Percentiles rank a stretch among this genome's conserved stretches.
These are phyloP conservation scores for Stentor roeselii DNA, from an alignment of 73 alveolate species.

Conservation along the genomic window DNA sequence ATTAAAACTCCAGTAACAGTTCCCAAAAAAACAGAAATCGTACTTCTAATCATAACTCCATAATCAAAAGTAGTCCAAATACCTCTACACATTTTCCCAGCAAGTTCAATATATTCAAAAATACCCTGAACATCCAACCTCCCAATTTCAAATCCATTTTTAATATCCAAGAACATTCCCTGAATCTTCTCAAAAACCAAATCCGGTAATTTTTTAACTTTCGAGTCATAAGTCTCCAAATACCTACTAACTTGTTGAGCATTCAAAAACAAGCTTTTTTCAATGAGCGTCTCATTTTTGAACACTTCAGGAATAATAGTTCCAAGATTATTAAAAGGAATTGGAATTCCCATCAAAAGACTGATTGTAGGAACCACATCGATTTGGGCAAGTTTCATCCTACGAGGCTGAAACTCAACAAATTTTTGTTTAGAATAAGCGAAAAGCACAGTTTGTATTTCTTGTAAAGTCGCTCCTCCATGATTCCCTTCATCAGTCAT, in stretches of 20 bases:
- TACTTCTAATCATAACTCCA: conserved; percentile 15
- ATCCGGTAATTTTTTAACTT: conserved; percentile 31
- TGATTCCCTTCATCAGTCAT: conserved; percentile 76
- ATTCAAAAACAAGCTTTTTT: background rate
- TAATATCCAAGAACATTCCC: background rate
- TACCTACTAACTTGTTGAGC: conserved; percentile 17
- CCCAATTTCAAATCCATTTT: conserved; percentile 13
- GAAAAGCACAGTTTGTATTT: conserved; percentile 41
- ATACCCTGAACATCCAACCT: background rate
- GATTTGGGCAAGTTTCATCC: conserved; percentile 31
- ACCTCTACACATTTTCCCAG: conserved; percentile 31
- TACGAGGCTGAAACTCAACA: background rate
- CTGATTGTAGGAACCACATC: conserved; percentile 42
- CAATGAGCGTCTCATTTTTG: background rate
- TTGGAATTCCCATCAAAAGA: conserved; percentile 28
- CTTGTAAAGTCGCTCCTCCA: conserved; percentile 63
- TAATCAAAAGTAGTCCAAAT: conserved; percentile 25
- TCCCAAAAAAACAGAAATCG: conserved; percentile 9
- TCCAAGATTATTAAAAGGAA: conserved; percentile 46
- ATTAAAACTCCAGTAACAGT: background rate
- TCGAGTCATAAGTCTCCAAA: background rate
- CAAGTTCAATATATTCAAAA: background rate
- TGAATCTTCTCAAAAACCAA: background rate
- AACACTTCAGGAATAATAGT: conserved; percentile 31
- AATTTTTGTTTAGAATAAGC: conserved; percentile 45